Evolutionary conservation across 2,329 filamentous ascomycete species (phyloP), one percentile per base, ranked within the genome.

Genomic region (Didymella segeticola): DNA sequence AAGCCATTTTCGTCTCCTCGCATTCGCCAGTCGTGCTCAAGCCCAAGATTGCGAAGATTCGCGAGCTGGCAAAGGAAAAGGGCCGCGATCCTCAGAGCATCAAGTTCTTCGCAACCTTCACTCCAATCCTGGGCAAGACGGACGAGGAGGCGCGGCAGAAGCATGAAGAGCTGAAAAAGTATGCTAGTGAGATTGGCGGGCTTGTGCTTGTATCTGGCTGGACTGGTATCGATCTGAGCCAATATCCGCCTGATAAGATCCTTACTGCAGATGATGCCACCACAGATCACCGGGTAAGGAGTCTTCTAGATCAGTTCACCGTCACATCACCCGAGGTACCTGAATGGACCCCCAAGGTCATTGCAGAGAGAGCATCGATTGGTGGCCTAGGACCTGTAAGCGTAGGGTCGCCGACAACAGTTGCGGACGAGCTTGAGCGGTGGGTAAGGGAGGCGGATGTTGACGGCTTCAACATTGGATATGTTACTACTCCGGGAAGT

Each of bases 381-480:
- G 88, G 88, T 5, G 88, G 88, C 1, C 81, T 89, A 15, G 86
- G 87, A 0, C 83, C 86, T 0, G 80, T 86, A 0, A 71, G 86
- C 2, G 84, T 90, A 0, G 88, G 89, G 0, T 89, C 86, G 0
- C 77, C 88, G 0, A 70, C 79, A 14, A 82, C 85, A 59, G 86
- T 90, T 1, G 88, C 86, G 0, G 87, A 91, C 66, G 80, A 82
- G 34, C 78, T 91, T 50, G 86, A 91, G 72, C 73, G 77, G 0
- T 91, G 88, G 88, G 78, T 90, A 0, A 65, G 77, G 5, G 87
- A 89, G 68, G 87, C 86, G 0, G 88, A 89, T 60, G 82, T 91
- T 1, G 88, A 91, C 66, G 88, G 88, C 0, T 91, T 91, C 73
- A 91, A 91, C 66, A 81, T 91, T 69, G 86, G 84, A 1, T 89